A percentile compares a stretch with the other conserved stretches of the same genome.
Conservation (phyloP, 495 filamentous ascomycete species). For the Hyaloscypha bicolor region DNA sequence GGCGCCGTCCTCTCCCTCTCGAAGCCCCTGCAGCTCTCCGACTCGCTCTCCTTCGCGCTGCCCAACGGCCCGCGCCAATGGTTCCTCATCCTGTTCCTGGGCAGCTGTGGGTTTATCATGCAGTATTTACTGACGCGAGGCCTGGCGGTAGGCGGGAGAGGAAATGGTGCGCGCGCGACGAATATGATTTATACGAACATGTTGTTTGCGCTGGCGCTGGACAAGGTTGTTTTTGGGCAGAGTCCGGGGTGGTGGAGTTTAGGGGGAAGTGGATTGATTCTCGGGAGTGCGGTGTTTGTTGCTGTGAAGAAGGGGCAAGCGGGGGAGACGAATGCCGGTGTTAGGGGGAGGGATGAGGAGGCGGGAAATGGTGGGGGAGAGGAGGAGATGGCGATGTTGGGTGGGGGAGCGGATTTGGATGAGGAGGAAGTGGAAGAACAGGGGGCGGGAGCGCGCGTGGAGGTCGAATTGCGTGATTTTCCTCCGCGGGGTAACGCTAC, state of each 20-base stretch:
- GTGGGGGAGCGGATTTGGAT: slow-evolving; percentile 10
- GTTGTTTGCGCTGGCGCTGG: slow-evolving; percentile 85
- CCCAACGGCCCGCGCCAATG: slow-evolving; percentile 68
- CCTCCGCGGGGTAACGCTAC: not conserved
- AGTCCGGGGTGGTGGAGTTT: slow-evolving; percentile 68
- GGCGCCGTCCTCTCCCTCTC: slow-evolving; percentile 55
- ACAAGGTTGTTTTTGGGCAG: slow-evolving; percentile 75
- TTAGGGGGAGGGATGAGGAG: slow-evolving; percentile 35
- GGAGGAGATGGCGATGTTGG: slow-evolving; percentile 24
- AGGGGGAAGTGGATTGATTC: slow-evolving; percentile 74
- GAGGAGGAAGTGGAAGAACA: slow-evolving; percentile 12
- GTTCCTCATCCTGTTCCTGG: slow-evolving; percentile 68
- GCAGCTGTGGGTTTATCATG: slow-evolving; percentile 78
- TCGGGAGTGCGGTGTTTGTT: slow-evolving; percentile 81
- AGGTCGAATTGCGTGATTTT: slow-evolving; percentile 2
- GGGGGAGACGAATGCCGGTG: slow-evolving; percentile 27
- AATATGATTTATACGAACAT: slow-evolving; percentile 93
- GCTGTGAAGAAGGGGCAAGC: slow-evolving; percentile 54
- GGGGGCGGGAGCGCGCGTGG: not conserved
- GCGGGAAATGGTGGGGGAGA: slow-evolving; percentile 47
- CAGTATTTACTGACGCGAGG: slow-evolving; percentile 88
- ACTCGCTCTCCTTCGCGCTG: slow-evolving; percentile 31
- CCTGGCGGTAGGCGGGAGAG: slow-evolving; percentile 60
- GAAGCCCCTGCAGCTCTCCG: slow-evolving; percentile 40
- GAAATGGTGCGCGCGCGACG: slow-evolving; percentile 69